phyloP scores from a whole-genome alignment of 805 yeast genomes.

The Ogataea pini region DNA sequence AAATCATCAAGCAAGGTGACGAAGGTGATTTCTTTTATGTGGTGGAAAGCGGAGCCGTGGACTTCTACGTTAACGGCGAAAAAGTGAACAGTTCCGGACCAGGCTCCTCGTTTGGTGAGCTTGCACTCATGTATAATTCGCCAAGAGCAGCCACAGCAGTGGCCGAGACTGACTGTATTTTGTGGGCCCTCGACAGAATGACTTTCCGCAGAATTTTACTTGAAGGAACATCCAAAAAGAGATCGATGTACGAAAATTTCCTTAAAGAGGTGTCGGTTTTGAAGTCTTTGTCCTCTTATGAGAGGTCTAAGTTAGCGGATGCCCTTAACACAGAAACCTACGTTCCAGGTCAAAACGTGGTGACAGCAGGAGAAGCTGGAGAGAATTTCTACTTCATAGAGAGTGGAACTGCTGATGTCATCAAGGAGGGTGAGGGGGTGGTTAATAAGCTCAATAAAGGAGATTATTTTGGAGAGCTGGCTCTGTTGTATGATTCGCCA shows the following conservation, averaged over 20 bases:
- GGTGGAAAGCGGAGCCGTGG: constrained; percentile 82
- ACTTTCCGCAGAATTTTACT: constrained; percentile 90
- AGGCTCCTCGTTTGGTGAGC: constrained; percentile 93
- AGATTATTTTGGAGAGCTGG: constrained; percentile 96
- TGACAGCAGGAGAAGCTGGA: constrained; percentile 84
- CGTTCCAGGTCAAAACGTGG: constrained; percentile 70
- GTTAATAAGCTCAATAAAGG: constrained; percentile 69
- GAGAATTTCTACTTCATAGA: constrained; percentile 75
- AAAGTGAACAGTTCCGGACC: constrained; percentile 76
- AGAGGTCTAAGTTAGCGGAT: constrained; percentile 90
- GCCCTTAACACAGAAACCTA: constrained; percentile 81
- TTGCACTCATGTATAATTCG: constrained; percentile 95
- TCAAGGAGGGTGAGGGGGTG: constrained; percentile 59
- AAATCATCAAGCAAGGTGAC: constrained; percentile 86
- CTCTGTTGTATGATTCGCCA: constrained; percentile 86
- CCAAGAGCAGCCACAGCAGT: constrained; percentile 96
- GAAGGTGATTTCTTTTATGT: constrained; percentile 93
- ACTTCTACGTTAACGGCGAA: constrained; percentile 69
- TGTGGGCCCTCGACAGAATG: constrained; percentile 92
- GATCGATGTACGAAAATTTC: constrained; percentile 87
- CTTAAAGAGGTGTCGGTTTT: constrained; percentile 84
- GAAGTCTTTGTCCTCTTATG: constrained; percentile 69
- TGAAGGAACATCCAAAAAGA: constrained; percentile 87
- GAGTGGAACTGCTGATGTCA: constrained; percentile 79
- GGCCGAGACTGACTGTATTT: constrained; percentile 66